These are phyloP conservation scores for Aspergillus nomiae DNA, from an alignment of 2,329 filamentous ascomycete species.

Conservation along the genomic window DNA sequence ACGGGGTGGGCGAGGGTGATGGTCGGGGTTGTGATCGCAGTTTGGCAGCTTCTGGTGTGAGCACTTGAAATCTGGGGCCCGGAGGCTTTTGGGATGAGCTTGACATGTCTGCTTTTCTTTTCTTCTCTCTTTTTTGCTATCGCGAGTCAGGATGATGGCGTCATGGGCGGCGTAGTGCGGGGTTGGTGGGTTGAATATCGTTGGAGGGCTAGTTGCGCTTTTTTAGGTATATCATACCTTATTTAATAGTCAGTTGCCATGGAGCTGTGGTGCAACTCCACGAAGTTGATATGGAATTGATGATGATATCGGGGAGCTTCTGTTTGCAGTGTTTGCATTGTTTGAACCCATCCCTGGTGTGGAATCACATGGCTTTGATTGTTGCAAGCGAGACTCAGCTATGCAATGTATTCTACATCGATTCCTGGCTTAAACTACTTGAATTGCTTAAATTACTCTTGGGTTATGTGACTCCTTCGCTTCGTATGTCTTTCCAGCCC, in stretches of 20 bases:
- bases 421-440: too few species aligned
- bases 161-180: background rate
- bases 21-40: background rate
- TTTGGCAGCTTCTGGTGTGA: background rate
- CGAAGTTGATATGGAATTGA: background rate
- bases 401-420: too few species aligned
- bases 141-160: background rate
- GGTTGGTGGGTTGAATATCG: too few species aligned
- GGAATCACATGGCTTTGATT: too few species aligned
- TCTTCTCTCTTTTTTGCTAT: background rate
- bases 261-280: background rate
- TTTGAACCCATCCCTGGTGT: background rate
- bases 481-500: too few species aligned
- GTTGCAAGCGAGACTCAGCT: too few species aligned
- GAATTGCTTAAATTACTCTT: too few species aligned
- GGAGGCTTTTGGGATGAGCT: background rate
- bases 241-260: background rate
- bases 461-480: too few species aligned
- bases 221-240: background rate
- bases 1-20: background rate
- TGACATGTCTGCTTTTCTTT: background rate
- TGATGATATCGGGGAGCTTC: constrained; percentile 4
- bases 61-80: background rate
- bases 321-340: constrained; percentile 23
- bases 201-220: background rate